phyloP scores from a whole-genome alignment of 2,329 filamentous ascomycete species.

The Hyphodiscus sp. region DNA sequence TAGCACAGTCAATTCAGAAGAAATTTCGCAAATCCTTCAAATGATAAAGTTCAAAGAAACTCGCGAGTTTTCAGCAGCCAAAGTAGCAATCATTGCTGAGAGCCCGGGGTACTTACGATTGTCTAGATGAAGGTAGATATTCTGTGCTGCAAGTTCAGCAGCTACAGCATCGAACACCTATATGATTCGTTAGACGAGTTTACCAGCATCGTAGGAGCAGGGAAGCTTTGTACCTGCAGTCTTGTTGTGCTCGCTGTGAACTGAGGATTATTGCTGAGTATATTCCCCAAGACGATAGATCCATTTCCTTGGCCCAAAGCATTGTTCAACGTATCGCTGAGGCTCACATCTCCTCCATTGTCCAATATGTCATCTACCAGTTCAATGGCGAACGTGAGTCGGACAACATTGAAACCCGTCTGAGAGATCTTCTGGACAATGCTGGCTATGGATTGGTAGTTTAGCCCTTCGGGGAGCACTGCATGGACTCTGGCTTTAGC shows the following conservation, averaged over 20 bases:
- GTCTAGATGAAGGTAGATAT: constrained; percentile 53
- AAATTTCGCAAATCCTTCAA: no score
- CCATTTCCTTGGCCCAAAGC: constrained; percentile 48
- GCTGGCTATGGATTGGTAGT: constrained; percentile 49
- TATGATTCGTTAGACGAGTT: not conserved
- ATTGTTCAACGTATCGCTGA: constrained; percentile 39
- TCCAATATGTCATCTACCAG: constrained; percentile 54
- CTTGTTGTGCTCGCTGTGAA: constrained; percentile 50
- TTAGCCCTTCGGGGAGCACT: constrained; percentile 59
- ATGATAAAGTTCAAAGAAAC: no score
- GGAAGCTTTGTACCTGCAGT: constrained; percentile 32
- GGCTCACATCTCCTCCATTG: constrained; percentile 42
- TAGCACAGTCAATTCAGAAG: no score
- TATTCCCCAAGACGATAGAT: constrained; percentile 41
- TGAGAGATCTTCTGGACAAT: constrained; percentile 49
- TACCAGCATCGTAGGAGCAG: not conserved
- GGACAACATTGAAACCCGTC: constrained; percentile 55
- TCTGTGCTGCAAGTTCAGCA: constrained; percentile 46
- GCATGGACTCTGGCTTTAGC: no score
- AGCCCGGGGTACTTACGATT: no score
- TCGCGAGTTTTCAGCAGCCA: constrained; percentile 47
- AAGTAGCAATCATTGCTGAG: no score
- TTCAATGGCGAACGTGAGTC: constrained; percentile 56
- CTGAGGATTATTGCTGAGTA: constrained; percentile 49
- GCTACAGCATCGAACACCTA: constrained; percentile 56